A percentile compares a stretch with the other conserved stretches of the same genome.
phyloP scores from a whole-genome alignment of 2,329 filamentous ascomycete species.

The Lithohypha guttulata region DNA sequence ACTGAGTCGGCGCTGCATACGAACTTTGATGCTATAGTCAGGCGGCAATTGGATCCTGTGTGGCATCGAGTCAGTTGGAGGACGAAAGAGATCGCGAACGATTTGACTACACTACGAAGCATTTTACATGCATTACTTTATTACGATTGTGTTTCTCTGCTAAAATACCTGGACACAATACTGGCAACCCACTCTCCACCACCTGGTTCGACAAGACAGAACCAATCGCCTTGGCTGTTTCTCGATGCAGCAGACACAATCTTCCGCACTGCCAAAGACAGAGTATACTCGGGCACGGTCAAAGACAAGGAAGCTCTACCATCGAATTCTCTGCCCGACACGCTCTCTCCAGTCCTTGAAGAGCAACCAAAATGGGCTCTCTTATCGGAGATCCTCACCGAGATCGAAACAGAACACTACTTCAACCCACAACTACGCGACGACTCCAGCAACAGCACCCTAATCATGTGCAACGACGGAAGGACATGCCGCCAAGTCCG shows the following conservation, averaged over 20 bases:
- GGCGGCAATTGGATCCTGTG: conserved; percentile 84
- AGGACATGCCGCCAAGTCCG: conserved; percentile 77
- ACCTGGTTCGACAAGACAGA: conserved; percentile 75
- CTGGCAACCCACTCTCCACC: conserved; percentile 81
- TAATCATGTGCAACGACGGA: conserved; percentile 91
- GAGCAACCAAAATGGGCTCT: conserved; percentile 91
- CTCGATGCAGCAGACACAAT: conserved; percentile 90
- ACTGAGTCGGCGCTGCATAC: conserved; percentile 83
- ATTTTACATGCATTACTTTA: conserved; percentile 73
- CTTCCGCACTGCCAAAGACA: conserved; percentile 76
- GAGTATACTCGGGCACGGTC: conserved; percentile 71
- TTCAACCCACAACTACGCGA: conserved; percentile 67
- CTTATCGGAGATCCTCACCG: conserved; percentile 78
- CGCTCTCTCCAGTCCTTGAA: conserved; percentile 71
- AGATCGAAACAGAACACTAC: conserved; percentile 85
- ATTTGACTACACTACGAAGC: conserved; percentile 69
- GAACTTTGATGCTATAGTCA: conserved; percentile 81
- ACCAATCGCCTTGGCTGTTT: conserved; percentile 91
- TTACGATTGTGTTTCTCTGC: conserved; percentile 82
- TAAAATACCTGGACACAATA: conserved; percentile 89
- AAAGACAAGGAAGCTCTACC: conserved; percentile 43
- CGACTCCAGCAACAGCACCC: conserved; percentile 79
- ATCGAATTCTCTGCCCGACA: conserved; percentile 45
- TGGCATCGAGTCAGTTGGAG: conserved; percentile 96
- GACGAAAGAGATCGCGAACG: conserved; percentile 86